Conservation (phyloP, 495 filamentous ascomycete species). For the Jackrogersella multiformis region DNA sequence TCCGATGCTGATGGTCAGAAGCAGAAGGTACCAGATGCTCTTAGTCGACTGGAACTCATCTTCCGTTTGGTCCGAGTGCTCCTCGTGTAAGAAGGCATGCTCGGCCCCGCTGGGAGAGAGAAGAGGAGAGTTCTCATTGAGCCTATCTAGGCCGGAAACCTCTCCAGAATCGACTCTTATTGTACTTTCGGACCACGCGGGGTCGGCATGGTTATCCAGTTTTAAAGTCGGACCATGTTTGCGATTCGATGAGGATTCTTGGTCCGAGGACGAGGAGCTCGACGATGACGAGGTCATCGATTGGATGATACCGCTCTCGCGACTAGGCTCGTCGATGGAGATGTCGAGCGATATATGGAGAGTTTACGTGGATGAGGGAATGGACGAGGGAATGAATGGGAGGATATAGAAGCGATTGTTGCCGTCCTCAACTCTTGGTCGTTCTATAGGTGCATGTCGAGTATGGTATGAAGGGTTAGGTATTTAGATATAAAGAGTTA, state of each 20-base stretch:
- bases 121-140: constrained; percentile 69
- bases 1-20: constrained; percentile 83
- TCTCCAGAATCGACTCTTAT: constrained; percentile 28
- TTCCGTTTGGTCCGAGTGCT: constrained; percentile 47
- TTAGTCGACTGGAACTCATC: constrained; percentile 69
- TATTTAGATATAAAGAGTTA: constrained; percentile 2
- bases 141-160: constrained; percentile 23
- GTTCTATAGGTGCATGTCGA: constrained; percentile 17
- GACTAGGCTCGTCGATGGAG: background rate
- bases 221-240: constrained; percentile 25
- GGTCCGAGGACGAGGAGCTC: constrained; percentile 37
- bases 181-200: constrained; percentile 34
- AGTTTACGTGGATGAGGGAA: background rate
- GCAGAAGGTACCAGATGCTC: constrained; percentile 81
- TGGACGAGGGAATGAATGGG: background rate
- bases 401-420: background rate
- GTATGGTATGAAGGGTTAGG: background rate
- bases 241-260: constrained; percentile 31
- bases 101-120: constrained; percentile 59
- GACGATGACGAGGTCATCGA: constrained; percentile 47
- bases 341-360: background rate
- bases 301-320: constrained; percentile 21
- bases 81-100: constrained; percentile 50
- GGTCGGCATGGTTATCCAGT: constrained; percentile 21
- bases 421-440: constrained; percentile 2